These are phyloP conservation scores for Auriculariales sp. DNA, from an alignment of 768 basidiomycete species.

Conservation along the genomic window DNA sequence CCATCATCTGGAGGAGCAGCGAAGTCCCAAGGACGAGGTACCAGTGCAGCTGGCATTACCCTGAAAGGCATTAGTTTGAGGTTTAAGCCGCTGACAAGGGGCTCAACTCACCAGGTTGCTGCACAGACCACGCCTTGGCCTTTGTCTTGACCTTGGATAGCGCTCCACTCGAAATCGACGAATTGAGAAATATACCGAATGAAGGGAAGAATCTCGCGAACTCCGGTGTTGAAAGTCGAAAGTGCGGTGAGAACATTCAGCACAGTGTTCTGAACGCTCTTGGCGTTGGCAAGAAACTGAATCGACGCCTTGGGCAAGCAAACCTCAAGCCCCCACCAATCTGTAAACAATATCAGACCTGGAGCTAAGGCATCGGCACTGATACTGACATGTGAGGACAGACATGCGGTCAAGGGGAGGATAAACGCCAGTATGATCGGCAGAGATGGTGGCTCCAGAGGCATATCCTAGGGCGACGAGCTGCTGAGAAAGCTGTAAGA, in stretches of 20 bases:
- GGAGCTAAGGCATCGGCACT: conserved; percentile 1
- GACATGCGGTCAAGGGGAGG: conserved; percentile 70
- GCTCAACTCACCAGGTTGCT: conserved; percentile 59
- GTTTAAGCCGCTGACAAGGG: not conserved
- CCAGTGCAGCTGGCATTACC: conserved; percentile 69
- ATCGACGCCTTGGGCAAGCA: conserved; percentile 61
- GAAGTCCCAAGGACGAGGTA: conserved; percentile 73
- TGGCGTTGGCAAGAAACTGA: conserved; percentile 34
- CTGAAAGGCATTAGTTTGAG: conserved; percentile 16
- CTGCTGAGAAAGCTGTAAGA: conserved; percentile 59
- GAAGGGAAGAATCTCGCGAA: conserved; percentile 72
- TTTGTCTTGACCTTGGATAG: conserved; percentile 45
- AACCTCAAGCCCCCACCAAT: conserved; percentile 86
- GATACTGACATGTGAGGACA: conserved; percentile 55
- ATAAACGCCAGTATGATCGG: conserved; percentile 51
- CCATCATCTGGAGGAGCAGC: conserved; percentile 22
- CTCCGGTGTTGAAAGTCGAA: conserved; percentile 53
- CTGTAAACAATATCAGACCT: conserved; percentile 21
- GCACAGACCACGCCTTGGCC: conserved; percentile 78
- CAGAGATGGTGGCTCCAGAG: conserved; percentile 45
- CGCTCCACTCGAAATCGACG: conserved; percentile 57
- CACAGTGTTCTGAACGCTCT: conserved; percentile 45
- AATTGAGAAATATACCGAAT: conserved; percentile 72
- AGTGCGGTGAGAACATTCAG: conserved; percentile 67
- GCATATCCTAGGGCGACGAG: conserved; percentile 68